Evolutionary conservation across 305 asterid species (phyloP).

Genomic region (Ajuga reptans): DNA sequence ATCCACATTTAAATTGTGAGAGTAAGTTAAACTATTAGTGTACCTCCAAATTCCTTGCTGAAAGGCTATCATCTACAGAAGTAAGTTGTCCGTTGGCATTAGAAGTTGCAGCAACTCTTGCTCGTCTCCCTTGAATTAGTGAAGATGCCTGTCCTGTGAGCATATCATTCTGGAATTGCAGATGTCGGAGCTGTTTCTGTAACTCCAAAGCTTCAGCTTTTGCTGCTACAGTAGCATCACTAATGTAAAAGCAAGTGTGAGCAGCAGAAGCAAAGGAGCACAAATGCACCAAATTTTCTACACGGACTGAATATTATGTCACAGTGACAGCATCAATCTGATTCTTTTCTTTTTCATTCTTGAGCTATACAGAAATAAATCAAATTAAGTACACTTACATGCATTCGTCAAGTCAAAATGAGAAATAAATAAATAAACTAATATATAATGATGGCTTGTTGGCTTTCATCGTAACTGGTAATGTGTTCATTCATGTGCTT

Average conservation of each 20-base stretch:
- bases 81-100: slow-evolving; percentile 72
- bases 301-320: not conserved
- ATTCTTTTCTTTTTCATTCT: not conserved
- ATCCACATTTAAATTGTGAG: not conserved
- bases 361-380: not conserved
- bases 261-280: slow-evolving; percentile 21
- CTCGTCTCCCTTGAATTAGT: slow-evolving; percentile 90
- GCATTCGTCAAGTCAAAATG: not conserved
- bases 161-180: slow-evolving; percentile 77
- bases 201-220: slow-evolving; percentile 85
- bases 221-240: slow-evolving; percentile 81
- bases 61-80: slow-evolving; percentile 71
- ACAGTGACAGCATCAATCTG: not conserved
- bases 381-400: not conserved
- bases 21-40: slow-evolving; percentile 9
- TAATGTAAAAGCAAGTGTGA: slow-evolving; percentile 33
- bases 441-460: not conserved
- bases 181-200: slow-evolving; percentile 80
- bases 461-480: slow-evolving; percentile 2
- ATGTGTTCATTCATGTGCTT: not conserved
- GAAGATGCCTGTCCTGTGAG: slow-evolving; percentile 85
- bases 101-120: slow-evolving; percentile 91
- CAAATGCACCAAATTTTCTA: slow-evolving; percentile 17
- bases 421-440: not conserved
- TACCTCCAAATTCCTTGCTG: slow-evolving; percentile 92